Percentiles rank a stretch among this genome's conserved stretches.
These are phyloP conservation scores for Trichophyton simii DNA, from an alignment of 2,329 filamentous ascomycete genomes.

Conservation along the genomic window DNA sequence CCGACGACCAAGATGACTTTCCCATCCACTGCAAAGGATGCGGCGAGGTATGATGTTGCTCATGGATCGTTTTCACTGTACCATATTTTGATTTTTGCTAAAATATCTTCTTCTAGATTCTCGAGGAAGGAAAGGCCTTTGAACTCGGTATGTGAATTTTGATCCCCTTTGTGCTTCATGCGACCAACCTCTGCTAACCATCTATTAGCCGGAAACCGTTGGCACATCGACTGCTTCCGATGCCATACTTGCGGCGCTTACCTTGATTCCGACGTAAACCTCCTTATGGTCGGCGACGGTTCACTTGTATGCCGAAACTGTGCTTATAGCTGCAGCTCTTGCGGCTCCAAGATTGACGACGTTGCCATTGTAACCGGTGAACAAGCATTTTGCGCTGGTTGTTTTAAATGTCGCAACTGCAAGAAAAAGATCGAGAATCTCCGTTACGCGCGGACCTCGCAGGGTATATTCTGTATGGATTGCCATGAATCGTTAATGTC, in stretches of 20 bases:
- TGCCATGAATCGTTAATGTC: constrained; percentile 95
- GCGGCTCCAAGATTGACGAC: constrained; percentile 95
- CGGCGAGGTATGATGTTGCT: constrained; percentile 54
- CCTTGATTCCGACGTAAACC: constrained; percentile 94
- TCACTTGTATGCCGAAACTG: constrained; percentile 99
- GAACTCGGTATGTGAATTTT: constrained; percentile 61
- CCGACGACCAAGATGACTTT: constrained; percentile 64
- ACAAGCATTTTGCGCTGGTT: constrained; percentile 93
- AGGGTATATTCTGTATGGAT: constrained; percentile 98
- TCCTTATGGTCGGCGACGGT: constrained; percentile 90
- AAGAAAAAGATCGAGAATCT: constrained; percentile 98
- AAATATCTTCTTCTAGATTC: constrained; percentile 49
- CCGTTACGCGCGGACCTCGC: constrained; percentile 90
- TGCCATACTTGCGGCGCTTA: constrained; percentile 92
- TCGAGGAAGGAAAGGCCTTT: constrained; percentile 97
- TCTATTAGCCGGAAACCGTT: constrained; percentile 72
- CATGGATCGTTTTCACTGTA: constrained; percentile 12
- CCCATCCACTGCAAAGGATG: constrained; percentile 83
- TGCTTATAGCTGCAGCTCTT: constrained; percentile 96
- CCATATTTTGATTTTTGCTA: constrained; percentile 4
- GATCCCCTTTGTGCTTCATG: constrained; percentile 13
- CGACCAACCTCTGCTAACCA: constrained; percentile 13
- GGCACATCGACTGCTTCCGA: constrained; percentile 98
- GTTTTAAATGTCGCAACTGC: constrained; percentile 95
- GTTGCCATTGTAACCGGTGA: constrained; percentile 94